A percentile compares a stretch with the other conserved stretches of the same genome.
phyloP scores from a whole-genome alignment of 495 filamentous ascomycete genomes.

The Mytilinidion resinicola region DNA sequence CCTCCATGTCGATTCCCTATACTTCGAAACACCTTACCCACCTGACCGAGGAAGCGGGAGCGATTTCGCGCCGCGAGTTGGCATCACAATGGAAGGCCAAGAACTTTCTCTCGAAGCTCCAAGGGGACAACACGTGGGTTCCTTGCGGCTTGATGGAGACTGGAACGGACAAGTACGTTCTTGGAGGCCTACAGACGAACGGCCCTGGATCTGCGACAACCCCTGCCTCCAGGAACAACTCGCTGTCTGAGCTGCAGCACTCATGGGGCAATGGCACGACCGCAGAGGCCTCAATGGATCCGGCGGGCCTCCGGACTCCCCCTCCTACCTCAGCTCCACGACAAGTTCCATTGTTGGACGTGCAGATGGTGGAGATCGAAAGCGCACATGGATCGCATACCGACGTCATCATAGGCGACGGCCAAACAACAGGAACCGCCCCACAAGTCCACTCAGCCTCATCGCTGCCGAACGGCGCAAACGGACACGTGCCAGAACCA shows the following conservation, averaged over 20 bases:
- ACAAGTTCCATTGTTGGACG: neutral
- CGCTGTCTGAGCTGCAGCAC: neutral
- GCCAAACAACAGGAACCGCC: neutral
- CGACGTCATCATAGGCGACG: neutral
- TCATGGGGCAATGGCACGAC: neutral
- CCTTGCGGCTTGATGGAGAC: constrained; percentile 60
- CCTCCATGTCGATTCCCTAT: constrained; percentile 76
- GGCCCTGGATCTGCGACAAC: constrained; percentile 1
- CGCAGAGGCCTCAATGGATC: neutral
- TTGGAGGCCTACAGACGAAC: constrained; percentile 22
- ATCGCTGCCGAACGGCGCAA: neutral
- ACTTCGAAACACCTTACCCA: constrained; percentile 73
- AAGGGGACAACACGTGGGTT: constrained; percentile 75
- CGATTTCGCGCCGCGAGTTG: constrained; percentile 71
- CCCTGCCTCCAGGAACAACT: neutral
- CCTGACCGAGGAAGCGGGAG: constrained; percentile 61
- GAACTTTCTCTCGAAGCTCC: constrained; percentile 66
- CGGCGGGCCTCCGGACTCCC: constrained; percentile 1
- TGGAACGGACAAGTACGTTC: constrained; percentile 48
- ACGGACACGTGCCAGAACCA: neutral
- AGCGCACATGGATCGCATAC: neutral
- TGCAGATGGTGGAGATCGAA: neutral
- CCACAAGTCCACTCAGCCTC: neutral
- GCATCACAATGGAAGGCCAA: constrained; percentile 69
- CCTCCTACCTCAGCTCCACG: constrained; percentile 1